Conservation (phyloP, 75 land plant species). For the Cunninghamia lanceolata region DNA sequence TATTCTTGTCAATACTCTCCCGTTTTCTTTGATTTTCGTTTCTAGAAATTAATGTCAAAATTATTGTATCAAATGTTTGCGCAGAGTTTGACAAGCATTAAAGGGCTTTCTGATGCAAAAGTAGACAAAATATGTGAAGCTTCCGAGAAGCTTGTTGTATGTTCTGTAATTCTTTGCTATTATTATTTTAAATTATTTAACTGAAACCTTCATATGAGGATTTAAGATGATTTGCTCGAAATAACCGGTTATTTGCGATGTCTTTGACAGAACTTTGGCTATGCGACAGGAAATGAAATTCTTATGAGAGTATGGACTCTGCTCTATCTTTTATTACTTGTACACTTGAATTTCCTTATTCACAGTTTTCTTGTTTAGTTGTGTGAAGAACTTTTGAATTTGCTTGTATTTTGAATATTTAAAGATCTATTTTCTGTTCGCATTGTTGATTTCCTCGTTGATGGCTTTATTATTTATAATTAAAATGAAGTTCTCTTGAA, state of each 20-base stretch:
- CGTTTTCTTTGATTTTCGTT: neutral
- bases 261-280: conserved; percentile 71
- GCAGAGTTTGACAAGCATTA: conserved; percentile 82
- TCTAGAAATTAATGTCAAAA: neutral
- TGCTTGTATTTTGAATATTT: neutral
- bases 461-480: neutral
- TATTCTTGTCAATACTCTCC: neutral
- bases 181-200: neutral
- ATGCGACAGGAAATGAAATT: conserved; percentile 88
- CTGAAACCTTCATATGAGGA: neutral
- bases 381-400: neutral
- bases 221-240: neutral
- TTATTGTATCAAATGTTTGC: neutral
- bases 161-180: conserved; percentile 2
- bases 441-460: neutral
- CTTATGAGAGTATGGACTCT: conserved; percentile 56
- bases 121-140: conserved; percentile 98
- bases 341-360: neutral
- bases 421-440: neutral
- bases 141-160: conserved; percentile 87
- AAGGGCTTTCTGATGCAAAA: conserved; percentile 95
- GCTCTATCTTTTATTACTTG: neutral
- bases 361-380: neutral
- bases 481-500: neutral
- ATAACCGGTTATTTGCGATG: neutral